These are phyloP conservation scores for Fusarium guadeloupense DNA, from an alignment of 2,329 filamentous ascomycete species.

Conservation along the genomic window DNA sequence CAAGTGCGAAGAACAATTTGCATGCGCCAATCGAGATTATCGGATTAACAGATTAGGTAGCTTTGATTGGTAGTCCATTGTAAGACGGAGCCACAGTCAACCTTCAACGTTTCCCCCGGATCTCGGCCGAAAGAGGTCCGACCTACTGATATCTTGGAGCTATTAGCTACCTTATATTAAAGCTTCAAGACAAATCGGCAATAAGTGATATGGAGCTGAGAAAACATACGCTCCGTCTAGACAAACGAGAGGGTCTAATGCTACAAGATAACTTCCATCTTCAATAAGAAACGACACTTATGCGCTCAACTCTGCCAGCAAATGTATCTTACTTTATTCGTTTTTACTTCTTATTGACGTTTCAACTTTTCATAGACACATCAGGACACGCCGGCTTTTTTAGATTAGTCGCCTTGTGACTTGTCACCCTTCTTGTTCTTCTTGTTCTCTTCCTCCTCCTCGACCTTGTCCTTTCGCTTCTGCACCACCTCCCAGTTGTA, in stretches of 20 bases:
- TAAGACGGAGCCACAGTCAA: no score
- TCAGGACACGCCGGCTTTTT: constrained; percentile 15
- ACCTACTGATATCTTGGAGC: no score
- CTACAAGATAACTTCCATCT: no score
- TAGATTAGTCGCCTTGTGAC: constrained; percentile 38
- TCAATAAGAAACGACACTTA: no score
- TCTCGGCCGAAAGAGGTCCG: background rate
- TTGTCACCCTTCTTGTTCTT: constrained; percentile 52
- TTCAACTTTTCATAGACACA: constrained; percentile 26
- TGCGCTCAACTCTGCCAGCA: background rate
- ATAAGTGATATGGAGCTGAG: no score
- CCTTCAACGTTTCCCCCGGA: background rate
- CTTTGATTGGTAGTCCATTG: background rate
- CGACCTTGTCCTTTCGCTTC: constrained; percentile 87
- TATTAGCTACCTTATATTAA: no score
- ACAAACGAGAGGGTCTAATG: no score
- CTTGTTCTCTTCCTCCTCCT: constrained; percentile 61
- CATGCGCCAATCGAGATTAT: constrained; percentile 42
- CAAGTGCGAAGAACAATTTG: constrained; percentile 17
- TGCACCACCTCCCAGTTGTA: constrained; percentile 99
- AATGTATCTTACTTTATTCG: constrained; percentile 5
- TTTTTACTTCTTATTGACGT: constrained; percentile 21
- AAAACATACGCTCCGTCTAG: no score
- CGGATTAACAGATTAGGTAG: constrained; percentile 7
- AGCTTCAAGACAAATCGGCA: no score